Base-by-base conservation (phyloP, 805 yeast genomes). In the Millerozyma acaciae region DNA sequence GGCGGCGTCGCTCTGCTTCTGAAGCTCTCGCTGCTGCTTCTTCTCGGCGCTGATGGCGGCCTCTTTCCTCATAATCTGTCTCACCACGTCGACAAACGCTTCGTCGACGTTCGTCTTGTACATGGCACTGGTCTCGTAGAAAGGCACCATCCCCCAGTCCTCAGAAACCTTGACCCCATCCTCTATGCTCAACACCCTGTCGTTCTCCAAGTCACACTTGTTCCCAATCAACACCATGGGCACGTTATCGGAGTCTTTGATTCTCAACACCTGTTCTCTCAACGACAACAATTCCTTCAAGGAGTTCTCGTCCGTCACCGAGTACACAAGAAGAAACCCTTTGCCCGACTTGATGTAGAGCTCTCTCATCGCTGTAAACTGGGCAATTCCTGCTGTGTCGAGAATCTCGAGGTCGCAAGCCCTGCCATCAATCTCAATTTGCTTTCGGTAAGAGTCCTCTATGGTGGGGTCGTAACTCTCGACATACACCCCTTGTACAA, bases 381-480 rank as follows among this genome's bases (percentile, higher is more conserved):
- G 97, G 15, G 96, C 80, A 19, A 75, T 78, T 19, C 81, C 81
- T 0, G 81, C 81, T 2, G 81, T 75, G 48, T 75, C 81, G 42
- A 75, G 61, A 32, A 63, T 65, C 60, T 90, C 96, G 47, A 90
- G 67, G 44, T 84, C 85, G 51, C 93, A 85, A 4, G 86, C 80
- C 44, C 90, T 75, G 21, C 88, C 94, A 56, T 90, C 96, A 21
- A 90, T 80, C 49, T 82, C 88, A 37, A 87, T 78, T 45, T 85
- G 89, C 53, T 87, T 89, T 29, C 95, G 69, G 60, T 90, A 93
- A 1, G 96, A 86, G 53, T 90, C 97, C 55, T 90, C 98, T 44
- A 90, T 93, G 6, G 98, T 93, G 6, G 98, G 97, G 52, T 90
- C 97, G 61, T 90, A 90, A 22, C 87, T 75, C 50, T 90, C 97